These are phyloP conservation scores for Tylopilus vinaceipallidus DNA, from an alignment of 768 basidiomycete species.

Conservation along the genomic window DNA sequence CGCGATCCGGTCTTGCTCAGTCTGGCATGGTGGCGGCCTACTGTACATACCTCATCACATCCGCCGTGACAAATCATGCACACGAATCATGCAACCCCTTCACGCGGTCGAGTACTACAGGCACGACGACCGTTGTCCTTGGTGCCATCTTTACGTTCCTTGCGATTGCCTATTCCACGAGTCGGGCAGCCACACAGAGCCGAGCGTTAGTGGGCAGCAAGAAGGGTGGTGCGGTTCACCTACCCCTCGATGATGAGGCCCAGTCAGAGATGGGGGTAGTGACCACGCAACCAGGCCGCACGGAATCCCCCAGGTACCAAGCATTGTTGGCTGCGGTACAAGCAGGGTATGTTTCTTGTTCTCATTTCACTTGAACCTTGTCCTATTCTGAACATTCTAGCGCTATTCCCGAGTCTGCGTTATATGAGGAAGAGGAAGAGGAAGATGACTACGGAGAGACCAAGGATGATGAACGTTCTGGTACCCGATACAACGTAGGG, in stretches of 20 bases:
- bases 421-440: constrained; percentile 75
- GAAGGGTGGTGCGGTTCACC: constrained; percentile 59
- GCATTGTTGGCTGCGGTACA: constrained; percentile 94
- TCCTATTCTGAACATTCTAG: constrained; percentile 35
- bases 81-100: constrained; percentile 90
- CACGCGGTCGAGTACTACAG: constrained; percentile 63
- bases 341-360: constrained; percentile 63
- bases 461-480: constrained; percentile 89
- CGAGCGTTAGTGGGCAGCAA: constrained; percentile 83
- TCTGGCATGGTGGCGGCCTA: constrained; percentile 97
- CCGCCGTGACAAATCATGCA: constrained; percentile 90
- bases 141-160: constrained; percentile 97
- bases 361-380: not conserved
- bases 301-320: constrained; percentile 88
- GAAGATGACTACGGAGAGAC: constrained; percentile 73
- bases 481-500: constrained; percentile 91
- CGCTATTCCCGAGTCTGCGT: constrained; percentile 89
- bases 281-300: constrained; percentile 78
- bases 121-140: constrained; percentile 82
- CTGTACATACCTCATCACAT: constrained; percentile 93
- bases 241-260: constrained; percentile 51
- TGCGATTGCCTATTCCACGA: constrained; percentile 97
- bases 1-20: constrained; percentile 92
- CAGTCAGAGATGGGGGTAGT: constrained; percentile 76
- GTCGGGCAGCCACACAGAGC: constrained; percentile 92